phyloP scores from a whole-genome alignment of 176 grass and related monocot species.

The Eragrostis curvula region DNA sequence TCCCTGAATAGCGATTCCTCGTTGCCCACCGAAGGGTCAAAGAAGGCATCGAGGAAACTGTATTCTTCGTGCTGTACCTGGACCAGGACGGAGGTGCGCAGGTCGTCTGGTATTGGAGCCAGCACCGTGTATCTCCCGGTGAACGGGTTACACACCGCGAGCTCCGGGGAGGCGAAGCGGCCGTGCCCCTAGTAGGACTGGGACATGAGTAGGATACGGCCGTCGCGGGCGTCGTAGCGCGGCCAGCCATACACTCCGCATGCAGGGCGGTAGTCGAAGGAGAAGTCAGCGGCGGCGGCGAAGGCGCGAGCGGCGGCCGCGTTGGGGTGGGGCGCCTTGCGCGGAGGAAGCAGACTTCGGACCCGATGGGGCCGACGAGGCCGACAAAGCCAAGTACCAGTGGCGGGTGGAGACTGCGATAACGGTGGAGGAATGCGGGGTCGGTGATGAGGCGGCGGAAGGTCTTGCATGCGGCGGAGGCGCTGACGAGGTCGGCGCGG shows the following conservation, averaged over 20 bases:
- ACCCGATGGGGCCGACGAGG: too few species aligned
- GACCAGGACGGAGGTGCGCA: not conserved
- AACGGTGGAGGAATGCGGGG: not conserved
- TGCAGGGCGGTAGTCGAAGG: not conserved
- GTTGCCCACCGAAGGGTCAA: not conserved
- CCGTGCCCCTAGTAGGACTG: too few species aligned
- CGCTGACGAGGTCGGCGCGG: not conserved
- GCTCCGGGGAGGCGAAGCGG: not conserved
- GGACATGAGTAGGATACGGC: not conserved
- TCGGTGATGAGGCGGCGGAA: not conserved
- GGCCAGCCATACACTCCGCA: rapidly evolving
- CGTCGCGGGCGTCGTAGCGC: not conserved
- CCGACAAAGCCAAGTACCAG: not conserved
- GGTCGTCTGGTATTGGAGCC: not conserved
- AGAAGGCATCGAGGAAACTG: not conserved
- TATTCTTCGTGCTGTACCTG: too few species aligned
- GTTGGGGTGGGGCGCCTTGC: not conserved
- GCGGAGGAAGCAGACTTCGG: not conserved
- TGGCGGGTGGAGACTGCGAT: conserved; percentile 7
- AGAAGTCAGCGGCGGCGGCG: not conserved
- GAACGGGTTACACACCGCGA: not conserved
- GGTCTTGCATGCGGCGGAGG: not conserved
- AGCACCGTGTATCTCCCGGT: not conserved
- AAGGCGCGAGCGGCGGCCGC: not conserved
- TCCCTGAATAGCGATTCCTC: too few species aligned